Percentiles rank a stretch among this genome's conserved stretches.
Evolutionary conservation across 2,329 filamentous ascomycete species (phyloP).

Genomic region (Talaromyces sp.): DNA sequence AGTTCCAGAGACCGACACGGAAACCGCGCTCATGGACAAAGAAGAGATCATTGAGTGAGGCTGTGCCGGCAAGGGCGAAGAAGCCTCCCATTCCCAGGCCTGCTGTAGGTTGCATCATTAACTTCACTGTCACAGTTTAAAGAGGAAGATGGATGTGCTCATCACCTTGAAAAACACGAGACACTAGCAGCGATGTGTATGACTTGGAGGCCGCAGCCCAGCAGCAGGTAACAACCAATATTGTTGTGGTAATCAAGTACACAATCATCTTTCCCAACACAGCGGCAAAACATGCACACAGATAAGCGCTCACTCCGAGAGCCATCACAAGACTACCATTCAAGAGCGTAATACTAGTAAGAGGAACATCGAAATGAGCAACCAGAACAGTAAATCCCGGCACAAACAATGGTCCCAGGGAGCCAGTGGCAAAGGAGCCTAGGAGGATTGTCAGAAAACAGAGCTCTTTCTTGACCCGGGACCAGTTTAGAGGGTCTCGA

Average conservation of each 20-base stretch:
- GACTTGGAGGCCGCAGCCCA: not conserved
- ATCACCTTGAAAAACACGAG: not conserved
- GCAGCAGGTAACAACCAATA: constrained; percentile 1
- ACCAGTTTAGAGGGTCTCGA: not conserved
- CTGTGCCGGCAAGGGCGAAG: constrained; percentile 2
- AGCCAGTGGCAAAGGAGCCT: not conserved
- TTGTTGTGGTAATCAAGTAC: not conserved
- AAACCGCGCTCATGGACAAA: constrained; percentile 47
- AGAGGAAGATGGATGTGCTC: not conserved
- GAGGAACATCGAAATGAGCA: not conserved
- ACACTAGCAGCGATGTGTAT: not conserved
- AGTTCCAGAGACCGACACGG: constrained; percentile 1
- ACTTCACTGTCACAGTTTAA: not conserved
- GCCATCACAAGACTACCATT: constrained; percentile 9
- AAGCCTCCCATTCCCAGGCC: constrained; percentile 1
- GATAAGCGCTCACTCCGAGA: constrained; percentile 1
- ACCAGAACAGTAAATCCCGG: not conserved
- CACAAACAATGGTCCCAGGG: not conserved
- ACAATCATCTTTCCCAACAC: constrained; percentile 3
- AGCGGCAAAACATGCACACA: not conserved
- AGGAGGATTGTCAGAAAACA: not conserved
- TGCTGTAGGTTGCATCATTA: not conserved
- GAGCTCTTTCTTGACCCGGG: not conserved
- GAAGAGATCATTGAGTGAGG: constrained; percentile 46
- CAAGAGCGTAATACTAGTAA: not conserved